Base-by-base conservation (phyloP, 495 filamentous ascomycete species). In the Aspergillus nidulans region DNA sequence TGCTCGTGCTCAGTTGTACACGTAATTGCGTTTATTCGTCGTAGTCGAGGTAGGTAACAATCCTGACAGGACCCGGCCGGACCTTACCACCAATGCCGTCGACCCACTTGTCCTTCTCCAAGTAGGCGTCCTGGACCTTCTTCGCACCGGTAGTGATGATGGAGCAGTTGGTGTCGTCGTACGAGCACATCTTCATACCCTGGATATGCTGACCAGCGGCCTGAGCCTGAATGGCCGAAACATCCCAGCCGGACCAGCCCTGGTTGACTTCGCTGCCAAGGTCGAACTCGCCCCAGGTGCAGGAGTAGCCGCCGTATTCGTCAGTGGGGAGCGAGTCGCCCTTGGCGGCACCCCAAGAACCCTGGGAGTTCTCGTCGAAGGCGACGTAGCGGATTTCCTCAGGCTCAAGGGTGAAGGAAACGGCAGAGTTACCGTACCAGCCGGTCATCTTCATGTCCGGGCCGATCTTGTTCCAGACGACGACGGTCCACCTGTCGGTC, bases 391-490 rank as follows among this genome's bases (percentile, higher is more conserved):
- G 63, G 19, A 70, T 71, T 25, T 74, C 73, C 0, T 72, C 71
- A 18, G 76, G 61, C 6, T 65, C 53, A n/a, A 83, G 66, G 18
- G 64, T 56, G 44, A 82, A 73, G 18, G 55, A 72, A 24, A 81
- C 26, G 10, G 72, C 72, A 3, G 73, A 70, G 42, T 72, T 56
- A 6, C 67, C 70, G 49, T 79, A 78, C 64, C 72, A 80, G n/a
- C 77, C 71, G 36, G 65, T 61, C 56, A 77, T 57, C 23, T 69
- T 63, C 10, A 64, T 68, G 46, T 77, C 72, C 0, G 69, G 67
- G 2, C 72, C 78, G 50, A 72, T 56, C 63, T 82, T 83, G 69
- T 82, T 80, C 81, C 81, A 83, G 61, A 82, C 46, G 10, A 65
- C 65, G 30, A 81, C 69, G 6, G 69, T 75, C 66, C 75, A 76